phyloP scores from a whole-genome alignment of 2,329 filamentous ascomycete genomes.

The Mariannaea sp. region DNA sequence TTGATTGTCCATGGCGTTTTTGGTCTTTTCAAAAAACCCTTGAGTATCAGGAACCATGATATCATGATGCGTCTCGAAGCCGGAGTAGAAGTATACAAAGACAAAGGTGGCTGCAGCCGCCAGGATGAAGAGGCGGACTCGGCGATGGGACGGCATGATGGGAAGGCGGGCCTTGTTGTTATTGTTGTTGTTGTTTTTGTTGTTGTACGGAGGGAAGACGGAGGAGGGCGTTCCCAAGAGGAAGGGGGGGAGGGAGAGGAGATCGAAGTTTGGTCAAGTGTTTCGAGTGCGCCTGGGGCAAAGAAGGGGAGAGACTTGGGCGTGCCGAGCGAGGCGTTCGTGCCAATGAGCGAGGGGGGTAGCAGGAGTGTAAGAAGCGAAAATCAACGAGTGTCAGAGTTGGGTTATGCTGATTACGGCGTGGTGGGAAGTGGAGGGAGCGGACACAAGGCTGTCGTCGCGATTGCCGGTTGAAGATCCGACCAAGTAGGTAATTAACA shows the following conservation, averaged over 20 bases:
- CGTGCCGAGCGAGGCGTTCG: background rate
- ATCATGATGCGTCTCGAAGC: conserved; percentile 55
- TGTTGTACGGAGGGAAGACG: conserved; percentile 17
- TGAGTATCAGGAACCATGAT: conserved; percentile 51
- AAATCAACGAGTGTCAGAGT: conserved; percentile 8
- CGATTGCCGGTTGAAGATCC: conserved; percentile 9
- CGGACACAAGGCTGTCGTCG: conserved; percentile 2
- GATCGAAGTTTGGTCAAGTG: too few relatives aligned
- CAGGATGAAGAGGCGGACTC: conserved; percentile 69
- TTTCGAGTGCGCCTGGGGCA: too few relatives aligned
- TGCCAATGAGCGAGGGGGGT: background rate
- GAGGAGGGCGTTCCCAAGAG: conserved; percentile 32
- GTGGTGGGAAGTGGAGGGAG: background rate
- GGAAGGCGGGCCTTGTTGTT: conserved; percentile 21
- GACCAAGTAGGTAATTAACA: too few relatives aligned
- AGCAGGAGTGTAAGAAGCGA: background rate
- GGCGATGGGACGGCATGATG: conserved; percentile 71
- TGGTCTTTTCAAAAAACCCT: conserved; percentile 66
- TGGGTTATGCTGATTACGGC: background rate
- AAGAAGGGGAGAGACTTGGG: too few relatives aligned
- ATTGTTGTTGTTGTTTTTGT: too few relatives aligned
- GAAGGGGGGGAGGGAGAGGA: conserved; percentile 4
- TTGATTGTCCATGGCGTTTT: conserved; percentile 56
- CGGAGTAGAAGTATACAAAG: conserved; percentile 73
- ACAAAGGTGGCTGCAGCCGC: conserved; percentile 68